Evolutionary conservation across 2,329 filamentous ascomycete species (phyloP).

Genomic region (Fusarium sp.): DNA sequence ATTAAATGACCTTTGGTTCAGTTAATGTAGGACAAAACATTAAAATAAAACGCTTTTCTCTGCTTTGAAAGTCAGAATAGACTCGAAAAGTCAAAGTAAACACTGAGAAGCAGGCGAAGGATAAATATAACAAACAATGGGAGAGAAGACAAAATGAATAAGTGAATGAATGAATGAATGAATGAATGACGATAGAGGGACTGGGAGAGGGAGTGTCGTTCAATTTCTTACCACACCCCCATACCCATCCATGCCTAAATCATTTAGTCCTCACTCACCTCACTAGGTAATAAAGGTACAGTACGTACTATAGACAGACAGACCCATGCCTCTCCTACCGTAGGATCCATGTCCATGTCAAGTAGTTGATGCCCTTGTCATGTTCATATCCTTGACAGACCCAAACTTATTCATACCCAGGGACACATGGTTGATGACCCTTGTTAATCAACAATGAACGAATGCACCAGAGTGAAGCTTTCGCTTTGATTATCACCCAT

Average conservation of each 20-base stretch:
- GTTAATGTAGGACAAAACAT: background rate
- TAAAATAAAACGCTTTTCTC: background rate
- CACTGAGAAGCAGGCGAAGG: constrained; percentile 26
- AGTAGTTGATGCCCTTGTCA: constrained; percentile 1
- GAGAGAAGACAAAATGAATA: constrained; percentile 3
- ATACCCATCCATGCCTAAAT: constrained; percentile 5
- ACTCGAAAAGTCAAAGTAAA: background rate
- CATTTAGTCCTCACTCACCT: background rate
- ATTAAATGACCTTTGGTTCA: background rate
- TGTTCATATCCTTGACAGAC: constrained; percentile 12
- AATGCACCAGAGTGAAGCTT: background rate
- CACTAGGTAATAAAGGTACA: background rate
- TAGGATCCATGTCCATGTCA: constrained; percentile 10
- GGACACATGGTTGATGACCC: background rate
- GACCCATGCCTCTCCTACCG: background rate
- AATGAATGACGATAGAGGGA: constrained; percentile 39
- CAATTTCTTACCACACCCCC: constrained; percentile 22
- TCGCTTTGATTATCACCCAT: background rate
- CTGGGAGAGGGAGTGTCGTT: constrained; percentile 36
- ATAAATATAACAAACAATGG: constrained; percentile 42
- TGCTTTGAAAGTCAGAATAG: background rate
- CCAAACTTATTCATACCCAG: constrained; percentile 1
- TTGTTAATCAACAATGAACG: constrained; percentile 11
- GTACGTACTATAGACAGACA: background rate
- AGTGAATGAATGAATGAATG: constrained; percentile 34